phyloP scores from a whole-genome alignment of 1,284 basidiomycete species.

The Meira miltonrushii region DNA sequence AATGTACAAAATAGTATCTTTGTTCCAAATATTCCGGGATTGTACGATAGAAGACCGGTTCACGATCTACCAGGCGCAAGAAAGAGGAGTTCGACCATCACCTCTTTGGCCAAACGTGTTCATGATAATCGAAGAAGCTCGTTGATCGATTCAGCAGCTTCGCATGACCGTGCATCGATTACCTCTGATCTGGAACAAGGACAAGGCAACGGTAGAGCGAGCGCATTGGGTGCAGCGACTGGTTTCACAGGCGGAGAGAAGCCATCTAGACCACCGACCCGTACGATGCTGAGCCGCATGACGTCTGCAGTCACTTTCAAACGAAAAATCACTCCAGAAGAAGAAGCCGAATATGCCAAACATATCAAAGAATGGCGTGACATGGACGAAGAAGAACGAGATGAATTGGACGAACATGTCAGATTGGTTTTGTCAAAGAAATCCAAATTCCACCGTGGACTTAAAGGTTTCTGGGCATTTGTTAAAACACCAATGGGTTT shows the following conservation, averaged over 20 bases:
- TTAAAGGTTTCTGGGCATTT: slow-evolving; percentile 39
- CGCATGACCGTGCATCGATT: not conserved
- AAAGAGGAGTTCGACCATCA: not conserved
- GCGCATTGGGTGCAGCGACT: not conserved
- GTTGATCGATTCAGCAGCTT: not conserved
- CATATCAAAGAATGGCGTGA: slow-evolving; percentile 41
- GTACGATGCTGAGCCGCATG: slow-evolving; percentile 3
- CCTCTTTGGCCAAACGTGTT: not conserved
- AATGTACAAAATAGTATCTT: slow-evolving; percentile 74
- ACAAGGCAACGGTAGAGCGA: not conserved
- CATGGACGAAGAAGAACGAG: slow-evolving; percentile 47
- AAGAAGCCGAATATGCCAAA: slow-evolving; percentile 25
- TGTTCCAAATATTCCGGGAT: slow-evolving; percentile 63
- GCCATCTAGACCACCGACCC: not conserved
- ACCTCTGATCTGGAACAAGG: slow-evolving; percentile 8
- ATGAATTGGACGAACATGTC: slow-evolving; percentile 68
- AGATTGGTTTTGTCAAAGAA: slow-evolving; percentile 68
- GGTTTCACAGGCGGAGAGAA: slow-evolving; percentile 5
- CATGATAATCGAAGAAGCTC: not conserved
- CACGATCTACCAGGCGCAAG: slow-evolving; percentile 56
- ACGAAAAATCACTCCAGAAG: slow-evolving; percentile 15
- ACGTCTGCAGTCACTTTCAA: not conserved
- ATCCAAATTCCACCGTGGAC: slow-evolving; percentile 55
- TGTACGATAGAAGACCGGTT: slow-evolving; percentile 66
- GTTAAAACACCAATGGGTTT: slow-evolving; percentile 46